Conservation (phyloP, 495 filamentous ascomycete species). For the Polyplosphaeria fusca region DNA sequence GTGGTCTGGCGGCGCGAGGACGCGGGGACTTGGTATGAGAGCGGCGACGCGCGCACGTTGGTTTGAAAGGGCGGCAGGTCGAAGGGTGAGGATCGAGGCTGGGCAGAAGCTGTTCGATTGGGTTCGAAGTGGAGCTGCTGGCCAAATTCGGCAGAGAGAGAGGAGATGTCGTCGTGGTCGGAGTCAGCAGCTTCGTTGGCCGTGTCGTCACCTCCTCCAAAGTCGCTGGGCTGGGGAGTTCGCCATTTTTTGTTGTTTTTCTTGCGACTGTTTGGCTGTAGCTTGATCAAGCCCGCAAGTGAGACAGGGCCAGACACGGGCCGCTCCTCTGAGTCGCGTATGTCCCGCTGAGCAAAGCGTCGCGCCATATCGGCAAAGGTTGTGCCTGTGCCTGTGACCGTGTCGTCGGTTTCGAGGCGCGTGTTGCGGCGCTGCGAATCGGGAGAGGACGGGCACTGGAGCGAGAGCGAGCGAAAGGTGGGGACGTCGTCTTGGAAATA, state of each 20-base stretch:
- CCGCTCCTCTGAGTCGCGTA: conserved; percentile 1
- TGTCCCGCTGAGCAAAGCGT: conserved; percentile 8
- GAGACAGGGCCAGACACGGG: conserved; percentile 27
- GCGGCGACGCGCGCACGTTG: background rate
- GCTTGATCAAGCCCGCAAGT: conserved; percentile 14
- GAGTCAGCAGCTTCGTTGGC: background rate
- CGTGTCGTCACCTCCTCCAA: conserved; percentile 12
- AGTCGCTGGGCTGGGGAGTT: conserved; percentile 25
- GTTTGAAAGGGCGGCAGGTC: conserved; percentile 12
- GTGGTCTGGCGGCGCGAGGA: background rate
- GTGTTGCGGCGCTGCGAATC: background rate
- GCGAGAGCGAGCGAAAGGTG: conserved; percentile 20
- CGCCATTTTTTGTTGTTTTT: conserved; percentile 27
- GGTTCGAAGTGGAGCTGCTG: background rate
- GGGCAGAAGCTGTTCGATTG: background rate
- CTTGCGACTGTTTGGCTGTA: conserved; percentile 15
- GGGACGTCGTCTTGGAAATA: conserved; percentile 15
- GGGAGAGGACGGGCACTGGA: conserved; percentile 3
- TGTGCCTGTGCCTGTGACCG: background rate
- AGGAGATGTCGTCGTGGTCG: background rate
- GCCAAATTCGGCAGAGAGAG: background rate
- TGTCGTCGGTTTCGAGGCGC: background rate
- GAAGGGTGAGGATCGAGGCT: background rate
- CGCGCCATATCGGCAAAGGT: conserved; percentile 34
- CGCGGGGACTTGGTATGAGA: background rate